Evolutionary conservation across 352 stramenopile species (phyloP).

Genomic region (Globisporangium middletonii): DNA sequence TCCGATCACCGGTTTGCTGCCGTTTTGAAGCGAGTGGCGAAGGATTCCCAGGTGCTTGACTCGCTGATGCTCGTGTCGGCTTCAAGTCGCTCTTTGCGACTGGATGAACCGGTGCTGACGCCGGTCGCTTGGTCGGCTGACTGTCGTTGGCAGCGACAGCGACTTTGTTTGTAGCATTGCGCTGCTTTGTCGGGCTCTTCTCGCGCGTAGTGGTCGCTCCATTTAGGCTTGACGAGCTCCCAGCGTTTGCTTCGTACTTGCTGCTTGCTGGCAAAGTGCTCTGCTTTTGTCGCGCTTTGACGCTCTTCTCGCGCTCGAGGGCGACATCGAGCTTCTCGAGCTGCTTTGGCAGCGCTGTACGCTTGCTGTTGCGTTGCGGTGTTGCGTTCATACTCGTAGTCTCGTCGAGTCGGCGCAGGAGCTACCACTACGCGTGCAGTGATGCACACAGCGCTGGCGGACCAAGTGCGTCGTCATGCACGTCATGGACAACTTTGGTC

Average conservation of each 20-base stretch:
- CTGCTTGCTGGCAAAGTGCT: slow-evolving; percentile 6
- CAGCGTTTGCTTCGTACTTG: neutral
- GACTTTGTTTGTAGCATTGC: slow-evolving; percentile 1
- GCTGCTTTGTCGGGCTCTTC: slow-evolving; percentile 11
- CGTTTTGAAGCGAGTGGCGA: neutral
- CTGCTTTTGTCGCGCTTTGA: slow-evolving; percentile 2
- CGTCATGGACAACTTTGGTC: no score
- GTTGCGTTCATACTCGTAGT: neutral
- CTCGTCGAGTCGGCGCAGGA: neutral
- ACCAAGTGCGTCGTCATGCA: no score
- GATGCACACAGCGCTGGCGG: neutral
- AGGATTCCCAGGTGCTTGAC: neutral
- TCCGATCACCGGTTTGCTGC: neutral
- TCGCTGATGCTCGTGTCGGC: neutral
- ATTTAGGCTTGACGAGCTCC: neutral
- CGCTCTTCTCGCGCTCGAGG: slow-evolving; percentile 20
- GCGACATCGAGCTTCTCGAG: slow-evolving; percentile 22
- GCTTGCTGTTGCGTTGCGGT: slow-evolving; percentile 3
- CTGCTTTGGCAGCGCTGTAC: slow-evolving; percentile 10
- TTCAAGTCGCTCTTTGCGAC: neutral
- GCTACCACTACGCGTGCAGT: no score
- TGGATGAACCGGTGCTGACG: slow-evolving; percentile 2
- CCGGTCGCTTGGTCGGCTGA: slow-evolving; percentile 5
- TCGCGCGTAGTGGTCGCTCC: neutral
- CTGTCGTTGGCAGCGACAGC: slow-evolving; percentile 1